phyloP scores from a whole-genome alignment of 177 flowering plant genomes.

The Telopea speciosissima region DNA sequence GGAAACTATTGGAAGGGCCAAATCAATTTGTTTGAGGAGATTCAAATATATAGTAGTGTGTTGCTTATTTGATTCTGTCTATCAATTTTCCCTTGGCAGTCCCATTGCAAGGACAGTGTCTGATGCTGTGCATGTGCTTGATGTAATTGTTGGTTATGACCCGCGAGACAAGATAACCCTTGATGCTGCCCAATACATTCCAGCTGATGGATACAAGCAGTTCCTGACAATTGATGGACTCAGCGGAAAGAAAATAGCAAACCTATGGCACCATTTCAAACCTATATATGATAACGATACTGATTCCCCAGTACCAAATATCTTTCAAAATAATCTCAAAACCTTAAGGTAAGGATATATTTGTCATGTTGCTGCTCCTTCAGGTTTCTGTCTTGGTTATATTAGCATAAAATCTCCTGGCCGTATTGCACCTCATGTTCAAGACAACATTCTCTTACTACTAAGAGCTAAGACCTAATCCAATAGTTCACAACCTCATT shows the following conservation, averaged over 20 bases:
- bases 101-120: conserved; percentile 32
- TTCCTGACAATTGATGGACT: conserved; percentile 30
- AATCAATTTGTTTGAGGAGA: too few species aligned
- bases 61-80: too few species aligned
- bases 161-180: conserved; percentile 16
- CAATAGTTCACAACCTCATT: too few species aligned
- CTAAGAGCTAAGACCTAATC: too few species aligned
- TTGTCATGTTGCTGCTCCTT: neutral
- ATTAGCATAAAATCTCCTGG: neutral
- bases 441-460: neutral
- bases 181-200: conserved; percentile 22
- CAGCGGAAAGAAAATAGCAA: conserved; percentile 25
- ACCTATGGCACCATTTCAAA: conserved; percentile 21
- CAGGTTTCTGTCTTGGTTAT: neutral
- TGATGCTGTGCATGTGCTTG: conserved; percentile 32
- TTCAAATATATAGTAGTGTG: too few species aligned
- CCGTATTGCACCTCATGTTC: neutral
- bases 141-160: conserved; percentile 30
- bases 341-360: conserved; percentile 14
- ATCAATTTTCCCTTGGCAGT: conserved; percentile 6
- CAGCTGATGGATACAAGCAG: conserved; percentile 25
- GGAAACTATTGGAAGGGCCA: too few species aligned
- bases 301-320: neutral
- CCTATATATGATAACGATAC: neutral
- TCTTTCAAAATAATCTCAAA: conserved; percentile 13